Base-by-base conservation (phyloP, 306 rosid species). In the Begonia loranthoides region DNA sequence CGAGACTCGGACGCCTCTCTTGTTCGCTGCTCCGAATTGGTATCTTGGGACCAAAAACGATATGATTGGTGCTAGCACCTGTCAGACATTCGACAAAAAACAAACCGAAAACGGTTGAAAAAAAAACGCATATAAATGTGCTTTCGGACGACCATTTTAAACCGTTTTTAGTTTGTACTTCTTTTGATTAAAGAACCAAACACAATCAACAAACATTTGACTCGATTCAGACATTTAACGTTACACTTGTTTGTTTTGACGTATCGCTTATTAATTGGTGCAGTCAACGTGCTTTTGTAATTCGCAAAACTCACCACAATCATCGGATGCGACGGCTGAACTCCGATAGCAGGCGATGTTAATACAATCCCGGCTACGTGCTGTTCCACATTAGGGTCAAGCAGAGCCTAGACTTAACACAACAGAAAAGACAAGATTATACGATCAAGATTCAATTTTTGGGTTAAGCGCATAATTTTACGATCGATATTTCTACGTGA, bases 321-420 rank as follows among this genome's bases (percentile, higher is more conserved):
- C 60, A 90, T 58, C 6, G 95, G 84, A 72, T 90, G 87, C 24
- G 95, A 60, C 62, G 92, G 58, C 72, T 78, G 80, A 60, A 90
- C 87, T 62, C 95, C 87, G 58, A 90, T 82, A 0, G 99, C 99
- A 13, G 99, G 99, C 17, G 99, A 80, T 38, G 99, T 82, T 58
- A 90, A 58, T 57, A 76, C 80, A 9, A 74, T 86, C 52, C 95
- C 95, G 3, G 75, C 70, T 45, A 86, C 41, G 41, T 66, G 13
- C 56, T 81, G 67, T 74, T 81, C 87, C 56, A 86, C 52, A 55
- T 69, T 73, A 10, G 84, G 86, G 56, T 90, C 99, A 52, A 80
- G 94, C 70, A 74, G 59, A 66, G 87, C 82, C 99, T 86, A 57
- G 36, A 28, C 36, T 28, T 7, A 28, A 28, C 36, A 28, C 6